These are phyloP conservation scores for Fusarium sp. DNA, from an alignment of 2,329 filamentous ascomycete genomes.

Conservation along the genomic window DNA sequence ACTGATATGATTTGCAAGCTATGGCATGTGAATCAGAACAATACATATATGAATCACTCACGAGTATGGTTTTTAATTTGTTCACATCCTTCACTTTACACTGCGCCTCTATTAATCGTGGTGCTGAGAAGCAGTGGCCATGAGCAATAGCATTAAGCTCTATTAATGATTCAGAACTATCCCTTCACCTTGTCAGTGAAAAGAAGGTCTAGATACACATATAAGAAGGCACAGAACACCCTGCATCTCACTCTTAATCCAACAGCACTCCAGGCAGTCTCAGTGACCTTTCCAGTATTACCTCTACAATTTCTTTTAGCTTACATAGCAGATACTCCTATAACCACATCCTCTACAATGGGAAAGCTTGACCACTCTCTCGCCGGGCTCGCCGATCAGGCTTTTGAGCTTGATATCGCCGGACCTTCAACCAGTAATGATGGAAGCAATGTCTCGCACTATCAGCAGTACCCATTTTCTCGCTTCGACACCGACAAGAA, in stretches of 20 bases:
- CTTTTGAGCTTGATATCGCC: slow-evolving; percentile 4
- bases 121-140: background rate
- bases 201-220: background rate
- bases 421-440: background rate
- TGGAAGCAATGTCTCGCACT: background rate
- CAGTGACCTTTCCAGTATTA: background rate
- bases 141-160: background rate
- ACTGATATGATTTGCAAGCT: slow-evolving; percentile 22
- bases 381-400: background rate
- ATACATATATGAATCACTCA: slow-evolving; percentile 4
- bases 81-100: background rate
- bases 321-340: background rate
- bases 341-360: slow-evolving; percentile 12
- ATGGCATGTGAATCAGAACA: slow-evolving; percentile 30
- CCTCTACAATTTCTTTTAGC: background rate
- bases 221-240: slow-evolving; percentile 8
- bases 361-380: slow-evolving; percentile 2
- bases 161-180: background rate
- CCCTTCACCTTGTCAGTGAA: slow-evolving; percentile 1
- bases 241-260: background rate
- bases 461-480: slow-evolving; percentile 16
- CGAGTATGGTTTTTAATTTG: background rate
- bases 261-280: background rate
- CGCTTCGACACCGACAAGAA: background rate
- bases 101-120: background rate